phyloP scores from a whole-genome alignment of 2,329 filamentous ascomycete genomes.

The Cadophora malorum region DNA sequence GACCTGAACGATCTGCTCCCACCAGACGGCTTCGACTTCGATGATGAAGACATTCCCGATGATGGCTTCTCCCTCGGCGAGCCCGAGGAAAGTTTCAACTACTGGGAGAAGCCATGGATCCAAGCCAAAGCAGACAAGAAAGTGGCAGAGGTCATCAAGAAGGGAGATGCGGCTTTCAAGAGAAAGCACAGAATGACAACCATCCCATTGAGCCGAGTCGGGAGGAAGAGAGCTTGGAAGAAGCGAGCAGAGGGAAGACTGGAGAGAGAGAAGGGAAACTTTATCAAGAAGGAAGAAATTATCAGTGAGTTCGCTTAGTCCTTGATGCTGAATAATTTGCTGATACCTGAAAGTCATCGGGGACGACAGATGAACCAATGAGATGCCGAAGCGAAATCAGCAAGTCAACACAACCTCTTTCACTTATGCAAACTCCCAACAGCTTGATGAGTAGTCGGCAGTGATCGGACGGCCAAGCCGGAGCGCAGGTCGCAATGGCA shows the following conservation, averaged over 20 bases:
- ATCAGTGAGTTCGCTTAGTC: slow-evolving; percentile 8
- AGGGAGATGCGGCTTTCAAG: slow-evolving; percentile 12
- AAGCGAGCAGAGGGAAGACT: slow-evolving; percentile 7
- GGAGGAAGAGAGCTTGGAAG: slow-evolving; percentile 22
- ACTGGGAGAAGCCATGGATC: slow-evolving; percentile 23
- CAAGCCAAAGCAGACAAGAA: slow-evolving; percentile 1
- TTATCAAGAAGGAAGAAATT: slow-evolving; percentile 16
- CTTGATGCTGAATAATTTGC: not conserved
- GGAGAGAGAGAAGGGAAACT: slow-evolving; percentile 20
- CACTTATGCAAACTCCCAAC: not conserved
- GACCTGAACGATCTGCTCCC: slow-evolving; percentile 20
- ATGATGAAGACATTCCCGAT: slow-evolving; percentile 19
- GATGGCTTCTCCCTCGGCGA: slow-evolving; percentile 24
- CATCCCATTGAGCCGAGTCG: slow-evolving; percentile 18
- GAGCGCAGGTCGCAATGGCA: not conserved
- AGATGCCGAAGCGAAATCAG: too few species aligned
- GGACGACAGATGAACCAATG: not conserved
- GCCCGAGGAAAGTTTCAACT: slow-evolving; percentile 24
- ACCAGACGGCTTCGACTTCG: slow-evolving; percentile 3
- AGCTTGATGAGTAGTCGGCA: not conserved
- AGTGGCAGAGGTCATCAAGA: slow-evolving; percentile 8
- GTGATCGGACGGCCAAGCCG: not conserved
- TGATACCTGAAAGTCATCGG: slow-evolving; percentile 16
- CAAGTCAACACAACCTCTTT: not conserved
- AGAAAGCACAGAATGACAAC: slow-evolving; percentile 14